Evolutionary conservation across 768 basidiomycete species (phyloP), one percentile per base, ranked within the genome.

Genomic region (Termitomyces sp.): DNA sequence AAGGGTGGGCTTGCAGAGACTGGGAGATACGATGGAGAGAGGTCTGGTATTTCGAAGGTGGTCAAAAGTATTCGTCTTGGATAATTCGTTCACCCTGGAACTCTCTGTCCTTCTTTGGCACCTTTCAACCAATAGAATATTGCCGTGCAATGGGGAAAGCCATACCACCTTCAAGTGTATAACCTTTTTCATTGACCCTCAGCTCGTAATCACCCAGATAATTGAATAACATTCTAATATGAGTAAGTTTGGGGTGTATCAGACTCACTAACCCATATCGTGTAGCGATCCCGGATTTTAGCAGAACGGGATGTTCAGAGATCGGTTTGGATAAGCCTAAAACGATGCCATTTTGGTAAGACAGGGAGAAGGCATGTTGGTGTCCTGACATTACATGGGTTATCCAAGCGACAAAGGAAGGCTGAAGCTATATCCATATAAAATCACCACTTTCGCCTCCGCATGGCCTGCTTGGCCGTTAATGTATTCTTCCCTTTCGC

Each of bases 1-100:
- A 95, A 89, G 69, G 93, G 94, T 53, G 95, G 95, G 38, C 69
- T 89, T 54, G 81, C 81, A 14, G 83, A 83, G 56, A 77, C 80
- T 42, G 86, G 82, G 14, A 77, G 77, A 62, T 98, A 98, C 75
- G 85, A 83, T 34, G 97, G 97, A 68, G 97, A 99, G 75, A 85
- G 82, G 73, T 88, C 90, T 56, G 96, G 96, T 80, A 96, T 97
- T 68, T 87, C 86, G 60, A 92, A 87, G 66, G 89, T 93, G 37
- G 79, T 94, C 75, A 96, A 96, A 78, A 88, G 90, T 71, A 79
- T 92, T 61, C 85, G 82, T 60, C 75, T 97, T 69, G 79, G 78
- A 59, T 85, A 68, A 66, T 54, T 57, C 32, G 71, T 34, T 62
- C 6, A 16, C 29, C 2, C 29, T 44, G 45, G 8, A 19, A 8